Percentiles rank a stretch among this genome's conserved stretches.
Conservation (phyloP, 1,284 basidiomycete species). For the Malassezia sympodialis region DNA sequence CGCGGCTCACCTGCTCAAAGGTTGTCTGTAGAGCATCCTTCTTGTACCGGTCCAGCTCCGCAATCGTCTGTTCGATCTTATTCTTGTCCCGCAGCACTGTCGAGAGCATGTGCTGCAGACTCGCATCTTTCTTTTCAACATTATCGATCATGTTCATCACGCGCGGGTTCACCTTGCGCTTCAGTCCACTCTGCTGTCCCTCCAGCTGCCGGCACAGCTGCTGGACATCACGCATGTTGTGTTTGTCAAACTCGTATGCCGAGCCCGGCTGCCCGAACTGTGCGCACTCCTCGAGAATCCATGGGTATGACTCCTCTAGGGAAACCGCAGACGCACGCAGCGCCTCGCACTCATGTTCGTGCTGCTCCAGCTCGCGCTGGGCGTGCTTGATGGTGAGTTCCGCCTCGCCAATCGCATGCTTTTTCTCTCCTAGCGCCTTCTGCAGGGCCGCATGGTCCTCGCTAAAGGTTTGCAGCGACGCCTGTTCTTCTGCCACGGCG, state of each 20-base stretch:
- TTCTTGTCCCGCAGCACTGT: conserved; percentile 86
- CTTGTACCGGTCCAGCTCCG: conserved; percentile 86
- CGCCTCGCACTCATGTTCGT: conserved; percentile 51
- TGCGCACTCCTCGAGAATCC: conserved; percentile 80
- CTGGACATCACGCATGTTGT: conserved; percentile 60
- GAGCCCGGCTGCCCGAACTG: conserved; percentile 75
- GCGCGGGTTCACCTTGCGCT: conserved; percentile 90
- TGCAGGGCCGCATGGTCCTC: conserved; percentile 75
- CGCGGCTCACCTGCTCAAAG: conserved; percentile 83
- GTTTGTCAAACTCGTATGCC: conserved; percentile 70
- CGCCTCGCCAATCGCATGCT: conserved; percentile 61
- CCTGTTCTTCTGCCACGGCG: conserved; percentile 69
- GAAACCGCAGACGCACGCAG: conserved; percentile 39
- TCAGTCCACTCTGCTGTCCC: conserved; percentile 71
- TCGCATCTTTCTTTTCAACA: conserved; percentile 85
- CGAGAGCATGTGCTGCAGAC: conserved; percentile 74
- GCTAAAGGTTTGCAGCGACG: conserved; percentile 75
- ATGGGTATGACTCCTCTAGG: conserved; percentile 72
- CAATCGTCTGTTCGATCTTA: conserved; percentile 91
- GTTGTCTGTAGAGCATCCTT: conserved; percentile 83
- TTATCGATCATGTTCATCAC: conserved; percentile 96
- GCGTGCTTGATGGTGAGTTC: conserved; percentile 61
- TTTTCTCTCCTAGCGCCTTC: conserved; percentile 68
- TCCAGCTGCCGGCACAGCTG: conserved; percentile 68
- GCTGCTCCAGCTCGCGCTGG: conserved; percentile 53